phyloP scores from a whole-genome alignment of 805 yeast species.

The Sugiyamaella valdiviana region DNA sequence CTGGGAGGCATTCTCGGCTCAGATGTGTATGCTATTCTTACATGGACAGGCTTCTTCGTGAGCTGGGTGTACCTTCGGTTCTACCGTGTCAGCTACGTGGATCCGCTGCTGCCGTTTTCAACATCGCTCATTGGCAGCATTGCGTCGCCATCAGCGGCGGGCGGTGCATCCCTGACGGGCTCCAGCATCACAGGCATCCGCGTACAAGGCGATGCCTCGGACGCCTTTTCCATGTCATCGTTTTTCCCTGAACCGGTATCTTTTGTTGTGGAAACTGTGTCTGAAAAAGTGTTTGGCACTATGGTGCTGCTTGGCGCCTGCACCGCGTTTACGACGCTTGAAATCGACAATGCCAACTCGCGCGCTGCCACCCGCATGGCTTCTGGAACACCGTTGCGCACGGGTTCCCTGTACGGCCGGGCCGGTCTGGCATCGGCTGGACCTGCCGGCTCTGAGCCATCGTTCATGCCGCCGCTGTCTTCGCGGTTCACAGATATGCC shows the following conservation, averaged over 20 bases:
- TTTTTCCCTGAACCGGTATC: conserved; percentile 70
- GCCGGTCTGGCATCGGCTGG: conserved; percentile 61
- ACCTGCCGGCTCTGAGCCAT: neutral
- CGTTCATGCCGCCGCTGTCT: neutral
- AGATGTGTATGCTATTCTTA: conserved; percentile 22
- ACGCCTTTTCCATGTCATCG: conserved; percentile 73
- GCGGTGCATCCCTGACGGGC: conserved; percentile 6
- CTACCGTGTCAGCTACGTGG: conserved; percentile 52
- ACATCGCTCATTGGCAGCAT: conserved; percentile 1
- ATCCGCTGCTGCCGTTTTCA: conserved; percentile 46
- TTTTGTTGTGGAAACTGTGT: conserved; percentile 47
- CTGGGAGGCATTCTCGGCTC: conserved; percentile 27
- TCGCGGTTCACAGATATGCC: neutral
- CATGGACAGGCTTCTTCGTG: conserved; percentile 46
- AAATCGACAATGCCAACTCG: conserved; percentile 66
- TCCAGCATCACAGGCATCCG: conserved; percentile 21
- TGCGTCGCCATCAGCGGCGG: neutral
- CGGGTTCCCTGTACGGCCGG: neutral
- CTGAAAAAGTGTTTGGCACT: conserved; percentile 38
- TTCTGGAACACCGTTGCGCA: conserved; percentile 48
- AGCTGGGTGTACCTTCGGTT: conserved; percentile 78
- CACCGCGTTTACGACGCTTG: conserved; percentile 59
- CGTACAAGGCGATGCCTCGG: conserved; percentile 80
- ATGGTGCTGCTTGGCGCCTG: conserved; percentile 43
- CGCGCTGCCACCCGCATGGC: conserved; percentile 83